Percentiles rank a stretch among this genome's conserved stretches.
Conservation (phyloP, 192 early-diverging fungal genomes). For the Rhizoclosmatium sp. region DNA sequence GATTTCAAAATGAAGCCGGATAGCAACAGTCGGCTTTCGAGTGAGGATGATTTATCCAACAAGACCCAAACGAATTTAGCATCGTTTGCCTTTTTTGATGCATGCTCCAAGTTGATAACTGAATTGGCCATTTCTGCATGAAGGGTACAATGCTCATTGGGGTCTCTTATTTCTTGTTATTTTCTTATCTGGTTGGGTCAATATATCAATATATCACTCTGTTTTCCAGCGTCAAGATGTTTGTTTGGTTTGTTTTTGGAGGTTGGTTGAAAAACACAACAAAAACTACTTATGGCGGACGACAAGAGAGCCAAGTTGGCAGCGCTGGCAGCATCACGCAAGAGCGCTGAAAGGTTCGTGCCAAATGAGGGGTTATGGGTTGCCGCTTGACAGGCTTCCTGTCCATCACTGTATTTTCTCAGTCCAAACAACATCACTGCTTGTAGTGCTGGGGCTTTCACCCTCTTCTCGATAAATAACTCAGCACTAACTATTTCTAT, state of each 20-base stretch:
- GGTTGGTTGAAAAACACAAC: neutral
- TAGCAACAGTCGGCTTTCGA: conserved; percentile 41
- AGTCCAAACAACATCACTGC: neutral
- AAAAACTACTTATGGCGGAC: neutral
- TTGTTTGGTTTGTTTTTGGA: neutral
- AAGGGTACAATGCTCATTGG: neutral
- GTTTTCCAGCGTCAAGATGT: too few relatives aligned
- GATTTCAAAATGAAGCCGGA: conserved; percentile 85
- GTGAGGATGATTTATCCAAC: conserved; percentile 7
- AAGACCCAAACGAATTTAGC: conserved; percentile 52
- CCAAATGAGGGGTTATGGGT: neutral
- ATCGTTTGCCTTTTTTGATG: conserved; percentile 94
- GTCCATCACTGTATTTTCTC: neutral
- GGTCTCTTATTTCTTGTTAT: too few relatives aligned
- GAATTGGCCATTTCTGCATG: conserved; percentile 84
- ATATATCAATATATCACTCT: too few relatives aligned
- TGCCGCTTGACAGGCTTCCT: neutral
- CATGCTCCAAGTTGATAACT: conserved; percentile 92
- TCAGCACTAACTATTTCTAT: too few relatives aligned
- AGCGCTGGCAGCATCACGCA: conserved; percentile 45
- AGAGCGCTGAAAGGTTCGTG: conserved; percentile 24
- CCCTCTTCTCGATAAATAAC: too few relatives aligned
- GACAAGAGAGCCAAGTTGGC: conserved; percentile 44
- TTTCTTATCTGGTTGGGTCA: too few relatives aligned
- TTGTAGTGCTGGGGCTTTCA: too few relatives aligned